These are phyloP conservation scores for Fusarium clavum DNA, from an alignment of 2,329 filamentous ascomycete species.

Conservation along the genomic window DNA sequence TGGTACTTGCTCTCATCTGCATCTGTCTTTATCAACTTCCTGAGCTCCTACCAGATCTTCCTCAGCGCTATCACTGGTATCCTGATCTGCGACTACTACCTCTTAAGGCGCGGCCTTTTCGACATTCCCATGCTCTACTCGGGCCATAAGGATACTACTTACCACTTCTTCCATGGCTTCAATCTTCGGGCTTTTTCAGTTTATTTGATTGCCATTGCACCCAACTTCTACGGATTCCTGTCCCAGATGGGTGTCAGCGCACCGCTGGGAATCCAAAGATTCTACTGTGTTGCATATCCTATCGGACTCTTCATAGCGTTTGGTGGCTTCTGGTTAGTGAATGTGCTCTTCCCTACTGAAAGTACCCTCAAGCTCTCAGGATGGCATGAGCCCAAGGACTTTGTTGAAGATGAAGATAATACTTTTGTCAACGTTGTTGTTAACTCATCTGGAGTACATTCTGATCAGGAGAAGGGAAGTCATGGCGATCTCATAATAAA, in stretches of 20 bases:
- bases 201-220: constrained; percentile 7
- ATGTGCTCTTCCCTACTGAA: not conserved
- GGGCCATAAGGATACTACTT: not conserved
- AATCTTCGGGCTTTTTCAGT: not conserved
- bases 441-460: not conserved
- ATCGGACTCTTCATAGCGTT: not conserved
- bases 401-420: not conserved
- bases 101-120: not conserved
- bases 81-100: constrained; percentile 18
- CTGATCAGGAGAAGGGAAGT: not conserved
- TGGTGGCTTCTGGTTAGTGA: constrained; percentile 5
- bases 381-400: constrained; percentile 4
- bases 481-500: fast-evolving
- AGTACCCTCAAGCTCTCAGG: not conserved
- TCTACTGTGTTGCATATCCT: constrained; percentile 6
- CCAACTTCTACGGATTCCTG: constrained; percentile 18
- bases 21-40: constrained; percentile 16
- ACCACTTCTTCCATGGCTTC: constrained; percentile 14
- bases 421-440: not conserved
- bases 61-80: constrained; percentile 16
- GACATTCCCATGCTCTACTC: constrained; percentile 17
- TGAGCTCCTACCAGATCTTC: constrained; percentile 22
- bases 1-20: constrained; percentile 16
- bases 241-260: constrained; percentile 9
- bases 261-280: constrained; percentile 1